Conservation (phyloP, 176 grass and related monocot genomes). For the Musa schizocarpa region DNA sequence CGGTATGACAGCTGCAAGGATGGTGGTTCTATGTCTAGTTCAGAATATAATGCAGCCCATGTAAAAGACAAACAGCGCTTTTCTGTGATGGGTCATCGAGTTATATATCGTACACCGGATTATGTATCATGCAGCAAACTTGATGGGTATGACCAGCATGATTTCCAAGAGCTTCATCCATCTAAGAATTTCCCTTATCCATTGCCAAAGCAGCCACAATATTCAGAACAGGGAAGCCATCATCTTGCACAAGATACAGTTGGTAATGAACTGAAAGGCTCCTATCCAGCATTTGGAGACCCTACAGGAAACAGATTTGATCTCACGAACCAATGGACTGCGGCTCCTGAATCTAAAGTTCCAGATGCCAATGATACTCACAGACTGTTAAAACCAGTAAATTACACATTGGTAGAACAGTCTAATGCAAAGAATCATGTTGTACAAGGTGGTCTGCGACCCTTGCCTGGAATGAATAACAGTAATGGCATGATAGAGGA, state of each 20-base stretch:
- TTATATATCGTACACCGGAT: neutral
- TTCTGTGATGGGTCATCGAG: neutral
- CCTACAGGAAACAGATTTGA: neutral
- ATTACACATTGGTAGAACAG: neutral
- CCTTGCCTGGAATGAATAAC: neutral
- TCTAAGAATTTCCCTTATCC: neutral
- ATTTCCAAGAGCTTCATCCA: slow-evolving; percentile 4
- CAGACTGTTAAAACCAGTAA: neutral
- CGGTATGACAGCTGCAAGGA: neutral
- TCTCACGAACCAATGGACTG: neutral
- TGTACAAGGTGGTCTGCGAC: neutral
- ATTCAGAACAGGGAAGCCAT: slow-evolving; percentile 2
- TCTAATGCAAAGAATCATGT: neutral
- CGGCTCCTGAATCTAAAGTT: slow-evolving; percentile 9
- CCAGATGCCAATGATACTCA: neutral
- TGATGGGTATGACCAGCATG: neutral
- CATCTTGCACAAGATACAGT: neutral
- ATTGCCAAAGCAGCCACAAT: neutral
- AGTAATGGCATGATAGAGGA: neutral
- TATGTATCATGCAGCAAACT: neutral
- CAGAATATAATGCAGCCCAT: neutral
- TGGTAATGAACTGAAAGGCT: neutral
- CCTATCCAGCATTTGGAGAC: neutral
- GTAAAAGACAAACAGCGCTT: neutral
- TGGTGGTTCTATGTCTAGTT: neutral